phyloP scores from a whole-genome alignment of 306 rosid genomes.

The Prunus davidiana region DNA sequence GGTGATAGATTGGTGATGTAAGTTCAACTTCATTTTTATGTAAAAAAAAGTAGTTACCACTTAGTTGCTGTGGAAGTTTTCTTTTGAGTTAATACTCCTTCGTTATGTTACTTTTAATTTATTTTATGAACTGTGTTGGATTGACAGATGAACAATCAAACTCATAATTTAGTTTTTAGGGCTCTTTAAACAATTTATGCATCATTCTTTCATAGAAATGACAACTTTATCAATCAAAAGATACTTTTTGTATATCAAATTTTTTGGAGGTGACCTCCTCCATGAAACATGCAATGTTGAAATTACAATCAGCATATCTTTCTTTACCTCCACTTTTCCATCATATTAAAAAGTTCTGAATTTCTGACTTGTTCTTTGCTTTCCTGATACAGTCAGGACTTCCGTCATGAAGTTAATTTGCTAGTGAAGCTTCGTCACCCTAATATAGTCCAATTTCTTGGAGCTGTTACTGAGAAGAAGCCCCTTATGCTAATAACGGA shows the following conservation, averaged over 20 bases:
- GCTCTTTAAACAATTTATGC: neutral
- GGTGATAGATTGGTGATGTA: constrained; percentile 92
- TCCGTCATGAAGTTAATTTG: constrained; percentile 92
- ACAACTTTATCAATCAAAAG: neutral
- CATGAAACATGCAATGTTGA: neutral
- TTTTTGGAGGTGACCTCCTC: neutral
- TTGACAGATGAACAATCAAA: neutral
- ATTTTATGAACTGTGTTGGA: neutral
- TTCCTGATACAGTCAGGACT: constrained; percentile 76
- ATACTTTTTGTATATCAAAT: neutral
- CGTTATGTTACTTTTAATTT: neutral
- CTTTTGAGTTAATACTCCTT: neutral
- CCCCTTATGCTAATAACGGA: constrained; percentile 95
- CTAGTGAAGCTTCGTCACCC: constrained; percentile 99
- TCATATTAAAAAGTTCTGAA: neutral
- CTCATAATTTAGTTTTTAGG: neutral
- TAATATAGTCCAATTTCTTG: constrained; percentile 96
- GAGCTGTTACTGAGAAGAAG: constrained; percentile 96
- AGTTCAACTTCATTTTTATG: constrained; percentile 35
- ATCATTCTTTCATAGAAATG: neutral
- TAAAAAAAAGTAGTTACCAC: constrained; percentile 4
- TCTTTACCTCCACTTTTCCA: neutral
- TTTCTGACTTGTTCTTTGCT: constrained; percentile 2
- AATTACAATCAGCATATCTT: constrained; percentile 2
- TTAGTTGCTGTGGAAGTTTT: neutral